Base-by-base conservation (phyloP, 2,329 filamentous ascomycete genomes). In the Pyricularia sp. region DNA sequence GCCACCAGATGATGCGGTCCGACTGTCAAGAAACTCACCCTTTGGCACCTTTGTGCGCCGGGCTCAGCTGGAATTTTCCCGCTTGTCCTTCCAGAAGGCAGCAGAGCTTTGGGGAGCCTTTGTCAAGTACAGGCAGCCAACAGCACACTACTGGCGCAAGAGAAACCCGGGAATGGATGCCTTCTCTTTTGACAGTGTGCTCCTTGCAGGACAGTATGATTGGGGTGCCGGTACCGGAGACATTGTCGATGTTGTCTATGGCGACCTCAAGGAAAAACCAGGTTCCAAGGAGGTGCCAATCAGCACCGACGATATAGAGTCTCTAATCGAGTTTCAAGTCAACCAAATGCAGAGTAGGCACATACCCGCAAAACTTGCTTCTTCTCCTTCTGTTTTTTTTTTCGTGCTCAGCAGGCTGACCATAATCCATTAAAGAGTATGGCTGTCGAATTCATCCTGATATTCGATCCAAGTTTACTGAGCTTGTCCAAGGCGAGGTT, bases 251-350 rank as follows among this genome's bases (percentile, higher is more conserved):
- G 81, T 85, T 2, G 80, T 81, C 0, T 87, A 88, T 69, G 85
- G 84, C 5, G 78, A 84, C 2, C 23, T 63, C 3, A 63, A 63
- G 59, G 59, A 63, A 26, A 63, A 63, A 20, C 25, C 25, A 30
- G 23, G 59, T 20, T 20, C 59, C 25, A 30, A 63, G 14, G 59
- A 28, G 4, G 59, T 28, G 14, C 25, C 59, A 63, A 84, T 92
- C 68, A 95, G 92, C 77, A 88, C 88, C 0, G 90, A 94, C 72
- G 93, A 97, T 75, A 83, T 95, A 9, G 92, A 96, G 76, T 87
- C 86, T 33, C 81, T 97, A 31, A 80, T 98, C 25, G 92, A 96
- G 72, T 96, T 95, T 73, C 94, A 97, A 75, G 90, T 98, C 55
- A 90, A 92, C 71, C 89, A 93, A 77, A 88, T 97, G 80, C 94